Evolutionary conservation across 495 filamentous ascomycete genomes (phyloP), one percentile per base, ranked within the genome.

Genomic region (Tetracladium marchalianum): DNA sequence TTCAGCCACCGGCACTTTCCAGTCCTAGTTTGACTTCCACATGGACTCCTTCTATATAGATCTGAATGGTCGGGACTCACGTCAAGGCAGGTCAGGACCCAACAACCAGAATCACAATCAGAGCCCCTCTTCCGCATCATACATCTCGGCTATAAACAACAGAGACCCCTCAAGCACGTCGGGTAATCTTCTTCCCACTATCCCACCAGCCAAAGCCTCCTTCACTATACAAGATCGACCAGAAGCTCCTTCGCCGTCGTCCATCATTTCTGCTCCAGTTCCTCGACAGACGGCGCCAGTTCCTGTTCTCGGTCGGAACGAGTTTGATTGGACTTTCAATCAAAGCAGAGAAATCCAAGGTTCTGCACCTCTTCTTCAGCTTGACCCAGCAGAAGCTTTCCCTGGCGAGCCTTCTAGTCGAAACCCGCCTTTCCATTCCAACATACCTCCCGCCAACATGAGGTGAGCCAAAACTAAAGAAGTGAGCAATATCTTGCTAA

Each of bases 41-140:
- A 58, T 58, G 56, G 56, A 58, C 46, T 49, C 35, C 46, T 44
- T 41, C 41, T 58, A 58, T 55, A 55, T 58, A 54, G 50, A 53
- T 49, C 42, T 39, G 50, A 50, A 43, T 51, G 27, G 40, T 44
- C 31, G 46, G 53, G 49, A 58, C 56, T 55, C 56, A 55, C 56
- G 40, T 38, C 52, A 54, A 31, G 39, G n/a, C 48, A 58, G 55
- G 49, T 58, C 53, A 34, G 35, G 50, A 39, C 46, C 56, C 46
- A 27, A 27, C 22, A 27, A 27, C 7, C 48, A 55, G 13, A 48
- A 53, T 32, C 45, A 51, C 18, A 53, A 46, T 12, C 35, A 53
- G 40, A 53, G 52, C 41, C 43, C 48, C 35, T 15, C 33, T 43
- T 44, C 48, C 46, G 11, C 37, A 27, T 39, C 47, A 24, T 41